Evolutionary conservation across 2,329 filamentous ascomycete genomes (phyloP), one percentile per base, ranked within the genome.

Genomic region (Aureobasidium lini): DNA sequence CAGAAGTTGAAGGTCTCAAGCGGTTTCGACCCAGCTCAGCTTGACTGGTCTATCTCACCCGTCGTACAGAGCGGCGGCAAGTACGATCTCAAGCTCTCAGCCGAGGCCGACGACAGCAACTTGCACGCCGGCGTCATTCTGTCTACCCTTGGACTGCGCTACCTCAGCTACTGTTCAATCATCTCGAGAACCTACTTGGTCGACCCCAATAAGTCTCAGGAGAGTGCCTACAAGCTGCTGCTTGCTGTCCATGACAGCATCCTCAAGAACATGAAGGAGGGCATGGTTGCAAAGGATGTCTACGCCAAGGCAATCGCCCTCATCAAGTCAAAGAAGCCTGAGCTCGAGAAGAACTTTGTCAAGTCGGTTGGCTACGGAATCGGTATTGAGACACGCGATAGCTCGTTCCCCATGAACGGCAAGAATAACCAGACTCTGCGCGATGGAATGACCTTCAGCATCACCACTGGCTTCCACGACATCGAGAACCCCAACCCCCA

Each of bases 101-200:
- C 85, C 1, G 87, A 91, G 61, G 84, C 91, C 9, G 91, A 95
- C 71, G 85, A 90, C 67, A 92, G 75, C 68, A 85, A 85, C 64
- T 80, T 99, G 18, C 90, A 96, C 70, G 86, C 93, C 0, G 95
- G 94, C 40, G 90, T 96, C 67, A 99, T 99, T 67, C 85, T 99
- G 66, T 89, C 91, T 6, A 90, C 89, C 1, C 85, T 99, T 74
- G 94, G 94, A 57, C 81, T 99, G 63, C 85, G 94, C 64, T 99
- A 99, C 77, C 94, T 94, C 75, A 95, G 91, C 1, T 99, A 99
- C 74, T 92, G 89, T 71, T 95, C 92, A 2, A 84, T 91, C 62
- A 90, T 99, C 66, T 91, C 89, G 11, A 86, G 94, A 64, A 97
- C 95, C 7, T 99, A 96, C 73, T 81, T 99, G 62, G 93, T 99